These are phyloP conservation scores for Chytriomyces sp. DNA, from an alignment of 192 early-diverging fungal species.

Conservation along the genomic window DNA sequence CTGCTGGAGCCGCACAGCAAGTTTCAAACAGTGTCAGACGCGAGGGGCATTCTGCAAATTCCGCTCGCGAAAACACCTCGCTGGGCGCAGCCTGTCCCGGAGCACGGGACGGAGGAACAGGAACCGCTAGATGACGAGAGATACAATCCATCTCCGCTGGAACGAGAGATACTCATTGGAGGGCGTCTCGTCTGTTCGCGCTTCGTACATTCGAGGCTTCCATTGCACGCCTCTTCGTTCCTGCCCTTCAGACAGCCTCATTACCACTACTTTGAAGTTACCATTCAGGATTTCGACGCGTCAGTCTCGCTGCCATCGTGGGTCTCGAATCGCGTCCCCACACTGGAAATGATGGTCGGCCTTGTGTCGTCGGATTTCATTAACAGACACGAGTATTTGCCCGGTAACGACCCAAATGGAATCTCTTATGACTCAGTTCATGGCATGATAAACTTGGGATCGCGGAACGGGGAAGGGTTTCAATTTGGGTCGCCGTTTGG, in stretches of 20 bases:
- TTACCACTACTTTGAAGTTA: not conserved
- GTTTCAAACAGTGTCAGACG: too few species aligned
- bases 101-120: not conserved
- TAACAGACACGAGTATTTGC: not conserved
- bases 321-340: too few species aligned
- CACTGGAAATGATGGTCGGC: slow-evolving; percentile 12
- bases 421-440: slow-evolving; percentile 8
- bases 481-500: slow-evolving; percentile 32
- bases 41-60: not conserved
- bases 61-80: not conserved
- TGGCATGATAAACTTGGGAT: slow-evolving; percentile 31
- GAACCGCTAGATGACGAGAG: too few species aligned
- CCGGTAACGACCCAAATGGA: not conserved
- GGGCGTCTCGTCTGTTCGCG: too few species aligned
- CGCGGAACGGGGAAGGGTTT: slow-evolving; percentile 33
- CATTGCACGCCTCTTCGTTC: not conserved
- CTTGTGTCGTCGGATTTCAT: not conserved
- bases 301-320: not conserved
- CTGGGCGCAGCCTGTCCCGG: not conserved
- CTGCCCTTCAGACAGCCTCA: not conserved
- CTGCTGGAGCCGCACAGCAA: too few species aligned
- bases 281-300: not conserved
- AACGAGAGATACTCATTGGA: too few species aligned
- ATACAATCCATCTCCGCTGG: too few species aligned
- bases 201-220: too few species aligned